These are phyloP conservation scores for Halophytophthora polymorphica DNA, from an alignment of 352 stramenopile species.

Conservation along the genomic window DNA sequence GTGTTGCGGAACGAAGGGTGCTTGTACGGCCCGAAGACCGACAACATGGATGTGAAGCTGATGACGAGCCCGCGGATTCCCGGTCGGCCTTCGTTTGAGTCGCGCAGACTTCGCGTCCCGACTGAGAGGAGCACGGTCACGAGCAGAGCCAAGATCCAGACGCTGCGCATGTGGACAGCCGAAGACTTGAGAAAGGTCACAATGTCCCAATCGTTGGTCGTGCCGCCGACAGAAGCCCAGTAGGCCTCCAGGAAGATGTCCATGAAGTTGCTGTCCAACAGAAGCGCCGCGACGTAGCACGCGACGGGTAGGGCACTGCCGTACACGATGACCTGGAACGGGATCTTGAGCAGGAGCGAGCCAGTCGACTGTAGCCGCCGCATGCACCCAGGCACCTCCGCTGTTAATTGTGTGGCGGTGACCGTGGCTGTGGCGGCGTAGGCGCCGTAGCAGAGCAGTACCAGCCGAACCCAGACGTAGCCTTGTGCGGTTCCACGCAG, in stretches of 20 bases:
- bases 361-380: not conserved
- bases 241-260: slow-evolving; percentile 19
- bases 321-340: slow-evolving; percentile 40
- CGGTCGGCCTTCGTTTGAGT: slow-evolving; percentile 1
- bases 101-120: slow-evolving; percentile 9
- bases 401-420: not conserved
- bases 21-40: slow-evolving; percentile 18
- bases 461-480: slow-evolving; percentile 48
- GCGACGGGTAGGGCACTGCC: slow-evolving; percentile 27
- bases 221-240: slow-evolving; percentile 14
- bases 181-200: slow-evolving; percentile 11
- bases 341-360: slow-evolving; percentile 25
- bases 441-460: slow-evolving; percentile 28
- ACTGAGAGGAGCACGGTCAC: slow-evolving; percentile 14
- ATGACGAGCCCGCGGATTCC: slow-evolving; percentile 18
- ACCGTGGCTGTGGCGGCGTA: slow-evolving; percentile 7
- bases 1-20: slow-evolving; percentile 16
- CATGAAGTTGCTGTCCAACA: slow-evolving; percentile 26
- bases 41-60: slow-evolving; percentile 18
- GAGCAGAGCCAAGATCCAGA: slow-evolving; percentile 26
- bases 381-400: not conserved
- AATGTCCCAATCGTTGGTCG: not conserved
- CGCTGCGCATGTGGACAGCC: slow-evolving; percentile 31
- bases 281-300: slow-evolving; percentile 24
- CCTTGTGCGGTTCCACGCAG: slow-evolving; percentile 32